Evolutionary conservation across 441 rosid genomes (phyloP).

Genomic region (Populus tomentosa): DNA sequence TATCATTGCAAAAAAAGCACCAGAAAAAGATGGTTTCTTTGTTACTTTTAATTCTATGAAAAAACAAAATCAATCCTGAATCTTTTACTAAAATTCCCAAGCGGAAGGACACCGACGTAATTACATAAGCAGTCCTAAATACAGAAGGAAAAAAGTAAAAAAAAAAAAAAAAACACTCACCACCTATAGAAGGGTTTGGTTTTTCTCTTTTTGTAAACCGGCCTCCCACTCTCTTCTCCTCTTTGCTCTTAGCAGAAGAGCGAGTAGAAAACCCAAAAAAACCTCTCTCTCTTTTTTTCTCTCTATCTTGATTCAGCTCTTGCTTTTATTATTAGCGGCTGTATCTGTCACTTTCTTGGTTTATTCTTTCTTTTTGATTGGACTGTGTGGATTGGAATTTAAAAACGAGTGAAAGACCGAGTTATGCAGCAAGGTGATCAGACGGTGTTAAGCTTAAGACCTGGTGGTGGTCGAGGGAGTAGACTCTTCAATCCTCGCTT

Average conservation of each 20-base stretch:
- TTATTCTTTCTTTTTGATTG: conserved; percentile 8
- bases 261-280: background rate
- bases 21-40: background rate
- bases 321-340: background rate
- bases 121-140: background rate
- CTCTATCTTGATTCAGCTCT: background rate
- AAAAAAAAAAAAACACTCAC: background rate
- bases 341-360: background rate
- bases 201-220: background rate
- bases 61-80: background rate
- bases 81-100: background rate
- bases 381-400: conserved; percentile 32
- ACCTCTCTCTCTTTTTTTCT: background rate
- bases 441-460: conserved; percentile 93
- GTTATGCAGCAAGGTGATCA: conserved; percentile 97
- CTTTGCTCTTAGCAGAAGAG: conserved; percentile 45
- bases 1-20: background rate
- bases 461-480: conserved; percentile 76
- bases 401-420: conserved; percentile 38
- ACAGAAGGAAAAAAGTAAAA: background rate
- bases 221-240: conserved; percentile 12
- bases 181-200: conserved; percentile 23
- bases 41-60: background rate
- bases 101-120: background rate
- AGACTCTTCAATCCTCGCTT: conserved; percentile 62